Conservation (phyloP, 345 rosid genomes). For the Gossypium sturtianum region DNA sequence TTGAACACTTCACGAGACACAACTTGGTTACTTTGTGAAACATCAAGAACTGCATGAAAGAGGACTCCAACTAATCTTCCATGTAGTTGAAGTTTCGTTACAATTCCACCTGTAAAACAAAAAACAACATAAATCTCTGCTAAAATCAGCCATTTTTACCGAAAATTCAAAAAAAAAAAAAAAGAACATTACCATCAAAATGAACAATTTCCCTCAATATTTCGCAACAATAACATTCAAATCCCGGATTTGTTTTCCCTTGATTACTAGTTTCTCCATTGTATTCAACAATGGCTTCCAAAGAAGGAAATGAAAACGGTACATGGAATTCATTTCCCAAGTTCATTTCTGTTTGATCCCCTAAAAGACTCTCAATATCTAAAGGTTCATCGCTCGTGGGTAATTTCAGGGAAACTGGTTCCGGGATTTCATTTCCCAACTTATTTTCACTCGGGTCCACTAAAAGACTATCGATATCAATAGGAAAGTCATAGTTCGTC, state of each 20-base stretch:
- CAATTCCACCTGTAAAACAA: not conserved
- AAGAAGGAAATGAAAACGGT: not conserved
- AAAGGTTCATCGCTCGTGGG: not conserved
- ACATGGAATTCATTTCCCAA: not conserved
- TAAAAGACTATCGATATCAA: too few species aligned
- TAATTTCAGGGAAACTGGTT: not conserved
- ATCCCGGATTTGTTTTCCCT: not conserved
- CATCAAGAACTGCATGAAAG: constrained; percentile 1
- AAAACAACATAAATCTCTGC: not conserved
- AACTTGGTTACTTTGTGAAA: too few species aligned
- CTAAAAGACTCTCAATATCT: not conserved
- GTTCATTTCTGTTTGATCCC: not conserved
- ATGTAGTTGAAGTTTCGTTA: not conserved
- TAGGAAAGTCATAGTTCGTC: not conserved
- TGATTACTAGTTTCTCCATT: not conserved
- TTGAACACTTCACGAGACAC: not conserved
- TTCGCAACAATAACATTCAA: not conserved
- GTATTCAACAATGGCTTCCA: not conserved
- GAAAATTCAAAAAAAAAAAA: not conserved
- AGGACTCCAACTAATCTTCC: not conserved
- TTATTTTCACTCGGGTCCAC: not conserved
- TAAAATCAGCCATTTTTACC: not conserved
- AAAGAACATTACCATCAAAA: not conserved
- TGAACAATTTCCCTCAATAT: constrained; percentile 3
- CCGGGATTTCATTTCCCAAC: not conserved